Evolutionary conservation across 2,329 filamentous ascomycete species (phyloP).

Genomic region (Orbilia quercus): DNA sequence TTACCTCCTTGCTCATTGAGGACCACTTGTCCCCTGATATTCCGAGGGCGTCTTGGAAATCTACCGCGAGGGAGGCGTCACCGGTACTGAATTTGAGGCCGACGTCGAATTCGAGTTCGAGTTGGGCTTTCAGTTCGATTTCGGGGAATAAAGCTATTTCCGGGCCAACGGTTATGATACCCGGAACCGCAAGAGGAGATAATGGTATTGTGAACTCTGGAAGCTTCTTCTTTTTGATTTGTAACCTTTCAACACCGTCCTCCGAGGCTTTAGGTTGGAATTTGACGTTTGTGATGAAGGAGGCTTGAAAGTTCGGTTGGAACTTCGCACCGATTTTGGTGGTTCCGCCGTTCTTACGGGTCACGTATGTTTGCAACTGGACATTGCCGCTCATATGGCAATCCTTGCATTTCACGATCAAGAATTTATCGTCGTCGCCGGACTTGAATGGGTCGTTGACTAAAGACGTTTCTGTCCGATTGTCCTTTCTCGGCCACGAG

Average conservation of each 20-base stretch:
- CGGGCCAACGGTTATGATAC: not conserved
- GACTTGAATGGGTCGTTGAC: constrained; percentile 2
- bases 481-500: not conserved
- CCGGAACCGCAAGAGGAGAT: not conserved
- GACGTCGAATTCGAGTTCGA: constrained; percentile 1
- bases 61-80: not conserved
- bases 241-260: not conserved
- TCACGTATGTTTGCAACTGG: not conserved
- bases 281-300: not conserved
- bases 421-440: constrained; percentile 1
- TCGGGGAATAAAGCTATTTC: not conserved
- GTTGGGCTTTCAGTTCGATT: not conserved
- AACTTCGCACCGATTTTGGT: not conserved
- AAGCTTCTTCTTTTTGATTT: not conserved
- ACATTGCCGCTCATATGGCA: not conserved
- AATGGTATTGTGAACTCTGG: constrained; percentile 1
- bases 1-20: not conserved
- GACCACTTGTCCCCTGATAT: not conserved
- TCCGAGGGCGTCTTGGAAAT: not conserved
- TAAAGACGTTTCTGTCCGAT: not conserved
- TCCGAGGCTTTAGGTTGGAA: not conserved
- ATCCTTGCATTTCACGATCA: not conserved
- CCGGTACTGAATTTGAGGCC: not conserved
- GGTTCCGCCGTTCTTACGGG: not conserved
- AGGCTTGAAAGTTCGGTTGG: not conserved